Evolutionary conservation across 345 rosid species (phyloP), one percentile per base, ranked within the genome.

Genomic region (Erysimum cheiranthoides): DNA sequence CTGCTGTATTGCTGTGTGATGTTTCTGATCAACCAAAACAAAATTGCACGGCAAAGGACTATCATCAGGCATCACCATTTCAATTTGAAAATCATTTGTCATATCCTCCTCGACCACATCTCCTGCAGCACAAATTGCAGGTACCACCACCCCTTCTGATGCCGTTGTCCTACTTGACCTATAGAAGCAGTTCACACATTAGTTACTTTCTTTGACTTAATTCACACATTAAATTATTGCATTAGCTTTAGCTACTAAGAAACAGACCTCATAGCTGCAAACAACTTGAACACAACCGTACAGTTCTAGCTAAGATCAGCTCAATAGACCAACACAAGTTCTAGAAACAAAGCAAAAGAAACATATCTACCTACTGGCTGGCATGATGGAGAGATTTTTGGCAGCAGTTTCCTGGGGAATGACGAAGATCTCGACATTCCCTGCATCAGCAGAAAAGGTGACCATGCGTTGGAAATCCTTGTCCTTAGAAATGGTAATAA

Each of bases 401-500:
- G 87, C 89, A 69, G 80, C 88, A 30, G 78, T 80, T 40, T 88
- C 93, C 70, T 90, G 90, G 1, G 89, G 81, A 31, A 81, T 42
- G 76, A 90, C 58, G 69, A 88, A 94, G 61, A 91, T 80, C 45
- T 94, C 97, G 11, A 89, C 96, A 1, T 78, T 84, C 35, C 73
- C 68, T 4, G 95, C 82, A 75, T 94, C 97, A 2, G 87, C 85
- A 6, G 89, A 76, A 46, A 93, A 93, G 58, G 79, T 88, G 68
- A 91, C 61, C 98, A 91, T 90, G 46, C 98, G 92, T 49, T 79
- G 78, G 66, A 93, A 88, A 71, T 93, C 98, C 78, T 91, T 93
- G 60, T 91, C 97, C 70, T 91, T 91, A 25, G 98, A 93, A 66
- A 93, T 80, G 39, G 93, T 91, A 40, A 93, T 93, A 50, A 87